phyloP scores from a whole-genome alignment of 371 early-diverging fungal genomes.

The Haplosporangium sp. region DNA sequence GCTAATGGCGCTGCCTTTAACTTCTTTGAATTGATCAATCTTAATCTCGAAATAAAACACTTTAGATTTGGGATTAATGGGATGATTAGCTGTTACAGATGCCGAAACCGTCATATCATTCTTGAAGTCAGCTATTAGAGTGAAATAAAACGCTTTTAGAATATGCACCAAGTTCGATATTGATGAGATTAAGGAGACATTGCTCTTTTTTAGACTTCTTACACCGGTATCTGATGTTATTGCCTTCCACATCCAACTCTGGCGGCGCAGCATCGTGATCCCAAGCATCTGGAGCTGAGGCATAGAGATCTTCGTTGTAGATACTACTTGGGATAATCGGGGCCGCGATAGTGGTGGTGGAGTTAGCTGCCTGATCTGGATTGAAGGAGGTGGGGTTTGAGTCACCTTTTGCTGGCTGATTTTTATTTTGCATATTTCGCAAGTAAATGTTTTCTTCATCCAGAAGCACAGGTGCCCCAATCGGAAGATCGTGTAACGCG shows the following conservation, averaged over 20 bases:
- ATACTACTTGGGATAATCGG: background rate
- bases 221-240: conserved; percentile 43
- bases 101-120: conserved; percentile 53
- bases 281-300: conserved; percentile 40
- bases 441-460: conserved; percentile 13
- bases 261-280: conserved; percentile 47
- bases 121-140: conserved; percentile 43
- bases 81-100: conserved; percentile 51
- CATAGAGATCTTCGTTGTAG: conserved; percentile 19
- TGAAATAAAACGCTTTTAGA: background rate
- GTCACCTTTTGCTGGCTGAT: no score
- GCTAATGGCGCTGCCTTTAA: conserved; percentile 53
- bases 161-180: background rate
- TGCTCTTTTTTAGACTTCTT: background rate
- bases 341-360: background rate
- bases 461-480: conserved; percentile 26
- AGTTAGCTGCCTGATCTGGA: no score
- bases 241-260: conserved; percentile 52
- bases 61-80: conserved; percentile 39
- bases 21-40: conserved; percentile 42
- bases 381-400: no score
- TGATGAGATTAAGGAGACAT: background rate
- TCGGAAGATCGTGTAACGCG: conserved; percentile 29
- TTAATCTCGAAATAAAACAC: conserved; percentile 50
- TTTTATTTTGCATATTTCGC: no score